Evolutionary conservation across 768 basidiomycete genomes (phyloP).

Genomic region (Boletellus sp.): DNA sequence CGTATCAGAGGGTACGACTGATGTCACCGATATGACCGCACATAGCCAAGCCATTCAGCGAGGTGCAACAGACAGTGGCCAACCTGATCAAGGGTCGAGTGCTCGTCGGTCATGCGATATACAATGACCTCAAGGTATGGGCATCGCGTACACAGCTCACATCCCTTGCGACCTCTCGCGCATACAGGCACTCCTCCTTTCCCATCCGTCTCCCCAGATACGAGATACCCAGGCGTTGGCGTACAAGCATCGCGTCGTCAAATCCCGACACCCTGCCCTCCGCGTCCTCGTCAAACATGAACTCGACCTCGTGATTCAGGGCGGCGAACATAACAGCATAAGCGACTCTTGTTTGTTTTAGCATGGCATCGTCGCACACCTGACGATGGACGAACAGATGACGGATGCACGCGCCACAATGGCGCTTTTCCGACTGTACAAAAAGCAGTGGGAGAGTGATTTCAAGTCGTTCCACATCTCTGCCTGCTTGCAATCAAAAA

Average conservation of each 20-base stretch:
- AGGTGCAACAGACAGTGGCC: slow-evolving; percentile 76
- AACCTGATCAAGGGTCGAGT: slow-evolving; percentile 73
- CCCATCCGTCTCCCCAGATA: slow-evolving; percentile 59
- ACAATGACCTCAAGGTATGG: slow-evolving; percentile 79
- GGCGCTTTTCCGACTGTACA: slow-evolving; percentile 84
- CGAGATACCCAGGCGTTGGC: slow-evolving; percentile 71
- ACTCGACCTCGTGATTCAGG: slow-evolving; percentile 75
- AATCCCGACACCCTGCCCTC: slow-evolving; percentile 68
- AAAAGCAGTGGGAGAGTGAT: slow-evolving; percentile 76
- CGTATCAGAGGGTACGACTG: background rate
- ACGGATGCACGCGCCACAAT: slow-evolving; percentile 93
- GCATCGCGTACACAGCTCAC: background rate
- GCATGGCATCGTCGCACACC: background rate
- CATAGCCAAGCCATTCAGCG: slow-evolving; percentile 71
- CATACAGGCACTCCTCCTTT: slow-evolving; percentile 56
- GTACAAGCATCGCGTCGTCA: slow-evolving; percentile 54
- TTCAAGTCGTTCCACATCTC: slow-evolving; percentile 5
- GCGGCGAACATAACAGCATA: slow-evolving; percentile 89
- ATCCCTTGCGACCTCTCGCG: background rate
- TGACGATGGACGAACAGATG: slow-evolving; percentile 47
- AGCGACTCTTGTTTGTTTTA: slow-evolving; percentile 20
- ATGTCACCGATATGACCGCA: background rate
- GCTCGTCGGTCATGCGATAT: slow-evolving; percentile 86
- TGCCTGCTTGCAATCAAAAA: background rate
- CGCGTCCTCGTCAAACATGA: slow-evolving; percentile 79